phyloP scores from a whole-genome alignment of 305 asterid species.

The Coffea humblotiana region DNA sequence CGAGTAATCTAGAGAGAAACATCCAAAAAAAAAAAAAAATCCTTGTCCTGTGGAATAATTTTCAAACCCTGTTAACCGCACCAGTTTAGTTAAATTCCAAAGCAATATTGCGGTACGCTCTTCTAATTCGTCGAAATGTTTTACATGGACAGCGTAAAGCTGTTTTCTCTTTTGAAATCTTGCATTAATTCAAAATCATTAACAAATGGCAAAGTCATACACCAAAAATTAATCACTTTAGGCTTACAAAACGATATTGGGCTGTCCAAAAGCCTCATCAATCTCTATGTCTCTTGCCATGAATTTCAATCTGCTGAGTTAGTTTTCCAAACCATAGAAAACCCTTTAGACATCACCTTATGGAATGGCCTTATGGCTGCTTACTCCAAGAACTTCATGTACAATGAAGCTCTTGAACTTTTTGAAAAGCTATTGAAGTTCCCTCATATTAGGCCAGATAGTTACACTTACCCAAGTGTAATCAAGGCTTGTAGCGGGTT shows the following conservation, averaged over 20 bases:
- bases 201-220: constrained; percentile 40
- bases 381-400: constrained; percentile 56
- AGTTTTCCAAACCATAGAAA: constrained; percentile 46
- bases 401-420: constrained; percentile 47
- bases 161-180: constrained; percentile 47
- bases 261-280: constrained; percentile 60
- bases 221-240: constrained; percentile 51
- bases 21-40: too few species aligned
- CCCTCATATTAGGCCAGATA: constrained; percentile 55
- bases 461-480: constrained; percentile 72
- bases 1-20: too few species aligned
- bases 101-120: too few species aligned
- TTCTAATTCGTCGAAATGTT: background rate
- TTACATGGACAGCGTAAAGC: constrained; percentile 39
- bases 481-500: constrained; percentile 73
- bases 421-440: constrained; percentile 40
- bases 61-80: too few species aligned
- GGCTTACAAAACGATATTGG: constrained; percentile 54
- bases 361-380: constrained; percentile 72
- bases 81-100: too few species aligned
- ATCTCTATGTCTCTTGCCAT: constrained; percentile 50
- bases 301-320: constrained; percentile 41
- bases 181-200: constrained; percentile 33
- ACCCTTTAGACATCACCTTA: constrained; percentile 59
- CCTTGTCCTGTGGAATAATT: too few species aligned